Evolutionary conservation across 108 stramenopile species (phyloP), one percentile per base, ranked within the genome.

Genomic region (Conticribra weissflogii): DNA sequence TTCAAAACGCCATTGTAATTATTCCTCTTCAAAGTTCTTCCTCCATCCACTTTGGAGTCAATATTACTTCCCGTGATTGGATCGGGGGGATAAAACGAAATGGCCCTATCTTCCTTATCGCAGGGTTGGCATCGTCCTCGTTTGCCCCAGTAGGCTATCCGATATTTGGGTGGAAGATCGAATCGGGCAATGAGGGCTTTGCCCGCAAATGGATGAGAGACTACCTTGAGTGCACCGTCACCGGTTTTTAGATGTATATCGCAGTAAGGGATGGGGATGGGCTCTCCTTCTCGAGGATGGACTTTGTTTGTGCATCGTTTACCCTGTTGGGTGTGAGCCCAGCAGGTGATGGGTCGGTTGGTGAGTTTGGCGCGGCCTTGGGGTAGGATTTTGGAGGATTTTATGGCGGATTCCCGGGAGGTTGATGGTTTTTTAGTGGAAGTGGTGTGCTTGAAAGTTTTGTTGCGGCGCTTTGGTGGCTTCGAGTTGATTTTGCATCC

Each of bases 1-100:
- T 88, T 88, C 16, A 88, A 55, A 16, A 88, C 86, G 14, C 86
- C 86, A 59, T 88, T 88, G 73, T 88, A 88, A 73, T 87, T 87
- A 54, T 77, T 52, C 1, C 55, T 41, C 68, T 76, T 79, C 12
- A 81, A 34, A 0, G 78, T 87, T 18, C 79, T 25, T 27, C 72
- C 78, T 31, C 68, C 71, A 5, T 70, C 51, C 7, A 76, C 50
- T 17, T 41, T 70, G 5, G 69, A 78, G 59, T 74, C 74, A 29
- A 64, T 68, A 45, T 87, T 84, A 25, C 72, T 66, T 28, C 86
- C 86, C 5, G 86, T 88, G 18, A 56, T 23, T 0, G 71, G 65
- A 61, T 88, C 46, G 12, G 86, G 86, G 23, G 86, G 86, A 58
- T 88, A 88, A 48, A 29, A 88, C 2, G 81, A 79, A 31, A 88